Conservation (phyloP, 768 basidiomycete genomes). For the Infundibulicybe gibba region DNA sequence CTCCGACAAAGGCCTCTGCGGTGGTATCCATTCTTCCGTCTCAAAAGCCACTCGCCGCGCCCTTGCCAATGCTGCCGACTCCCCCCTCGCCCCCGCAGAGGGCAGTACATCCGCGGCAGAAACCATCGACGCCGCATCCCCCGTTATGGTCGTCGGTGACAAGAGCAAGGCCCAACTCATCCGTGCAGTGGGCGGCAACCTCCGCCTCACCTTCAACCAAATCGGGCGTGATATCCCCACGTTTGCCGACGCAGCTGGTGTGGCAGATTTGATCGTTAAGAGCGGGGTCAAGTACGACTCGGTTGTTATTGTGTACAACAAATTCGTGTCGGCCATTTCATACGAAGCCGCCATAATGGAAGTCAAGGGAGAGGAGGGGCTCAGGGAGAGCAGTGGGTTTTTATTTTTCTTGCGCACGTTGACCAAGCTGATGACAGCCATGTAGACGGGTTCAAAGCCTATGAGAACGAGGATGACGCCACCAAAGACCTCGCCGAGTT, state of each 20-base stretch:
- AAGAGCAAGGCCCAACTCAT: constrained; percentile 93
- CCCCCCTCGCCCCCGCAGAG: constrained; percentile 41
- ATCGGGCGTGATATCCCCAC: constrained; percentile 97
- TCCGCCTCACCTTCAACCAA: constrained; percentile 91
- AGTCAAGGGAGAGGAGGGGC: constrained; percentile 76
- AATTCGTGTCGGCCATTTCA: constrained; percentile 84
- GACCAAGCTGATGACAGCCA: neutral
- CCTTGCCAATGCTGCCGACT: constrained; percentile 48
- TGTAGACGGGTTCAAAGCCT: constrained; percentile 84
- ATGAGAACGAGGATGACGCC: constrained; percentile 97
- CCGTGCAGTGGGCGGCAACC: constrained; percentile 59
- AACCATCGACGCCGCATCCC: constrained; percentile 54
- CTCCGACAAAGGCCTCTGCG: constrained; percentile 98
- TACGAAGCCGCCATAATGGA: constrained; percentile 79
- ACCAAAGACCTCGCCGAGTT: constrained; percentile 94
- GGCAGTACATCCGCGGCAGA: constrained; percentile 29
- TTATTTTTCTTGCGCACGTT: neutral
- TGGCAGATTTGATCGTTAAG: constrained; percentile 90
- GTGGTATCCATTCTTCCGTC: constrained; percentile 98
- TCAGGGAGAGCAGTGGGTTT: constrained; percentile 76
- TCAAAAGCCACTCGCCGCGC: constrained; percentile 83
- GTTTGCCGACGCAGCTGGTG: constrained; percentile 91
- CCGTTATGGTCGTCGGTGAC: constrained; percentile 90
- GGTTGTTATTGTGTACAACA: constrained; percentile 78
- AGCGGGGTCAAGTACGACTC: constrained; percentile 85